phyloP scores from a whole-genome alignment of 2,329 filamentous ascomycete species.

The Colletotrichum coccodes region DNA sequence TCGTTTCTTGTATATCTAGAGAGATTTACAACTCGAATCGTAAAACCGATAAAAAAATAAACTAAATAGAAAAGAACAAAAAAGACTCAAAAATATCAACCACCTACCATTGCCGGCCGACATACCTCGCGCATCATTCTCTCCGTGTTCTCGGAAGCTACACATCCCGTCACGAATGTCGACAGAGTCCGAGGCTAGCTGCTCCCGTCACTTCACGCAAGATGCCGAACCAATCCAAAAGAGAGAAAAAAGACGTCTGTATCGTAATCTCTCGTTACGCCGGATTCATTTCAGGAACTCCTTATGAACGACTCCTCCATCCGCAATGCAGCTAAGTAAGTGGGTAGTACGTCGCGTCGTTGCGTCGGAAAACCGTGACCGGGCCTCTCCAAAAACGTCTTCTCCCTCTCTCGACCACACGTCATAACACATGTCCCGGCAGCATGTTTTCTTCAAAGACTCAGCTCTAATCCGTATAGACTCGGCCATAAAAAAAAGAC shows the following conservation, averaged over 20 bases:
- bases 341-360: no score
- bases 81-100: background rate
- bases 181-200: no score
- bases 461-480: background rate
- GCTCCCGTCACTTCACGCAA: background rate
- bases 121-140: no score
- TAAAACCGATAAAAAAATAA: background rate
- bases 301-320: background rate
- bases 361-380: background rate
- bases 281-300: conserved; percentile 9
- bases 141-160: background rate
- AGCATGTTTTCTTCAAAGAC: background rate
- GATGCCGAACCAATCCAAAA: no score
- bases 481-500: background rate
- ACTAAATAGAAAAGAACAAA: background rate
- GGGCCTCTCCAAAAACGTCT: background rate
- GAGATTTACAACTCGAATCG: background rate
- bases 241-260: conserved; percentile 43
- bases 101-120: background rate
- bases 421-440: background rate
- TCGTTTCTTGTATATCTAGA: background rate
- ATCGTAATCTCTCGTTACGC: conserved; percentile 17
- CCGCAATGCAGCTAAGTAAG: background rate
- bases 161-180: no score
- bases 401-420: background rate